Evolutionary conservation across 106 monocot genomes (phyloP).

Genomic region (Ottelia alismoides): DNA sequence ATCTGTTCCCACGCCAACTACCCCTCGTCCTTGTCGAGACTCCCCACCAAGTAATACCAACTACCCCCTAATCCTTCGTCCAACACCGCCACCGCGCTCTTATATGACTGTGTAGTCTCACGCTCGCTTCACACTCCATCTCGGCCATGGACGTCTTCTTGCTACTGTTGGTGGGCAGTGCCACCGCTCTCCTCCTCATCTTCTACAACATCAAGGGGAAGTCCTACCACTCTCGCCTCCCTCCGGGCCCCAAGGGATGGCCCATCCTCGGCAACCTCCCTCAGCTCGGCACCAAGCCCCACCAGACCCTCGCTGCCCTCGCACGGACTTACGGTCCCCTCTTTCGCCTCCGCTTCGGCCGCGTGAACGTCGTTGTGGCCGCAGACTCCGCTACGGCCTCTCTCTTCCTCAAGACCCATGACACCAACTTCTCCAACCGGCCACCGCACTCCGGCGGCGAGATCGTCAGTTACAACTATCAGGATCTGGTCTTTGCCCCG

Average conservation of each 20-base stretch:
- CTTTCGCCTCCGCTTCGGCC: slow-evolving; percentile 38
- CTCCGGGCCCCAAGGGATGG: slow-evolving; percentile 42
- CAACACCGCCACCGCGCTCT: too few relatives aligned
- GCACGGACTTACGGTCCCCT: slow-evolving; percentile 32
- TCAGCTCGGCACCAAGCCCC: slow-evolving; percentile 43
- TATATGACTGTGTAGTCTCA: too few relatives aligned
- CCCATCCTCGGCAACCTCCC: slow-evolving; percentile 54
- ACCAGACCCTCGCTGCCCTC: slow-evolving; percentile 31
- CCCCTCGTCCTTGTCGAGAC: too few relatives aligned
- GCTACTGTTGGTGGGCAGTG: background rate
- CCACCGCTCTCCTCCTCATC: background rate
- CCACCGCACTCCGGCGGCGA: slow-evolving; percentile 37
- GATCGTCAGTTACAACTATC: slow-evolving; percentile 36
- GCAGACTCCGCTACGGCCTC: slow-evolving; percentile 23
- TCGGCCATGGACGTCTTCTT: too few relatives aligned
- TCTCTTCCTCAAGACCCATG: slow-evolving; percentile 35
- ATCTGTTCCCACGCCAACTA: too few relatives aligned
- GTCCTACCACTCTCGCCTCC: slow-evolving; percentile 4
- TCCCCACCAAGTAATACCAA: too few relatives aligned
- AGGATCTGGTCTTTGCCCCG: slow-evolving; percentile 34
- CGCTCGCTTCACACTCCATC: too few relatives aligned
- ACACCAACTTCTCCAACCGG: slow-evolving; percentile 38
- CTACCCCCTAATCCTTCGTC: too few relatives aligned
- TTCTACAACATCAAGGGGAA: background rate
- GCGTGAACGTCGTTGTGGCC: slow-evolving; percentile 28